Conservation (phyloP, 225 moss, liverwort and hornwort species). For the Neckera pumila region DNA sequence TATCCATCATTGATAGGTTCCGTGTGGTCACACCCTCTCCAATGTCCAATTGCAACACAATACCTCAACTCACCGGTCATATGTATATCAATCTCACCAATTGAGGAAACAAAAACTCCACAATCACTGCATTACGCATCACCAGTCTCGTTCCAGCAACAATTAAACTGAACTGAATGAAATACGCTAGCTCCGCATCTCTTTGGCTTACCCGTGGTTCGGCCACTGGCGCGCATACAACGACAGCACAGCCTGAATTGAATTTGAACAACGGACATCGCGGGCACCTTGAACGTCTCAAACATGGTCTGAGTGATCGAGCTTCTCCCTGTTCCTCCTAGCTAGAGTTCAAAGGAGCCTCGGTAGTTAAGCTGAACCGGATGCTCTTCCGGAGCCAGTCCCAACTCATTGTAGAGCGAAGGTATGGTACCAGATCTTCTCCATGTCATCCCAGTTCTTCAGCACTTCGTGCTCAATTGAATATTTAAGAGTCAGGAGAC, state of each 20-base stretch:
- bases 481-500: constrained; percentile 33
- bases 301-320: constrained; percentile 54
- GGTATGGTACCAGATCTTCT: background rate
- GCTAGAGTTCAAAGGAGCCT: constrained; percentile 39
- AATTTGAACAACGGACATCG: constrained; percentile 54
- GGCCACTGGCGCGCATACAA: constrained; percentile 45
- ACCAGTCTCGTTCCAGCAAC: background rate
- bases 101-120: background rate
- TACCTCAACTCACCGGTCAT: too few relatives aligned
- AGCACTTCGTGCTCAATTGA: constrained; percentile 47
- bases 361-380: constrained; percentile 32
- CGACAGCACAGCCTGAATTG: constrained; percentile 33
- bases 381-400: constrained; percentile 46
- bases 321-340: constrained; percentile 39
- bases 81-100: too few relatives aligned
- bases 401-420: constrained; percentile 9
- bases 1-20: too few relatives aligned
- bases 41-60: too few relatives aligned
- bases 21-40: too few relatives aligned
- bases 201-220: constrained; percentile 17
- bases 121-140: background rate
- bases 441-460: constrained; percentile 36
- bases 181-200: background rate
- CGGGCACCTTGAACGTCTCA: constrained; percentile 43
- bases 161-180: background rate